Conservation (phyloP, 495 filamentous ascomycete species). For the Halenospora varia region DNA sequence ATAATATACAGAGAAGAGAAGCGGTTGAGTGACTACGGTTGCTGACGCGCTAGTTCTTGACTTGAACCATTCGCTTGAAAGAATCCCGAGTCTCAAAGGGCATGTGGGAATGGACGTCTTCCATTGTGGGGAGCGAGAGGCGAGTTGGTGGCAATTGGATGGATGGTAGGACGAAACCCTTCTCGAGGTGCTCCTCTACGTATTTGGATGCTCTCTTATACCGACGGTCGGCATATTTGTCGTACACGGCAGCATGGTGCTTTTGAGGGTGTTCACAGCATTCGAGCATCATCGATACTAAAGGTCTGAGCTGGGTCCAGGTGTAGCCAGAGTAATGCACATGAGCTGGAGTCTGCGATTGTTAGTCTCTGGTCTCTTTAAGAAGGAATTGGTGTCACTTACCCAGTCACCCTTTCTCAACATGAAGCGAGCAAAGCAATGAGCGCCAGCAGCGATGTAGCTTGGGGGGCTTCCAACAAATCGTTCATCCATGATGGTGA, state of each 20-base stretch:
- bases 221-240: slow-evolving; percentile 82
- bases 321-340: slow-evolving; percentile 93
- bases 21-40: not conserved
- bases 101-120: slow-evolving; percentile 15
- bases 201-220: slow-evolving; percentile 80
- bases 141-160: slow-evolving; percentile 4
- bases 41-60: slow-evolving; percentile 26
- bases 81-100: slow-evolving; percentile 22
- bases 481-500: slow-evolving; percentile 96
- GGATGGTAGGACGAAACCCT: slow-evolving; percentile 41
- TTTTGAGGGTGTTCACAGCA: slow-evolving; percentile 77
- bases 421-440: slow-evolving; percentile 88
- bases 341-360: slow-evolving; percentile 68
- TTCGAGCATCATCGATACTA: slow-evolving; percentile 73
- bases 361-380: slow-evolving; percentile 17
- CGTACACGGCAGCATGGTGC: slow-evolving; percentile 82
- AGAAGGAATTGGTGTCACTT: too few relatives aligned
- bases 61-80: slow-evolving; percentile 30
- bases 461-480: slow-evolving; percentile 90
- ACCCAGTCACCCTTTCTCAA: slow-evolving; percentile 90
- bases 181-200: slow-evolving; percentile 66
- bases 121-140: slow-evolving; percentile 17
- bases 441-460: slow-evolving; percentile 86
- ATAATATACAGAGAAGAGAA: slow-evolving; percentile 30
- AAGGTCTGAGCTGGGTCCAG: slow-evolving; percentile 70